Base-by-base conservation (phyloP, 1,284 basidiomycete genomes). In the Trametes polyzona region DNA sequence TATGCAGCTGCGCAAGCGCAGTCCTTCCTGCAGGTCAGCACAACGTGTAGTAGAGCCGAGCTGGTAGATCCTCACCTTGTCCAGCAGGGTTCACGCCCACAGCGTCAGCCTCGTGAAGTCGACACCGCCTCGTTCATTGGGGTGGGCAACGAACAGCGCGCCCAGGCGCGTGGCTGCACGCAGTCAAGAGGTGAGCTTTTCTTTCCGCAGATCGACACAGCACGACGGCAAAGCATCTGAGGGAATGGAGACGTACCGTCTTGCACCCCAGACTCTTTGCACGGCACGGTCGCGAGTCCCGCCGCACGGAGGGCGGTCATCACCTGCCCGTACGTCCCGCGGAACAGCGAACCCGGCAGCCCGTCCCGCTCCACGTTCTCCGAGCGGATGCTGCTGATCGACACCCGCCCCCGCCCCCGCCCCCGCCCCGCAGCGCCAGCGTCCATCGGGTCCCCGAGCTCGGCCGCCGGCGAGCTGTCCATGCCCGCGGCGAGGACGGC, bases 271-370 rank as follows among this genome's bases (percentile, higher is more conserved):
- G 68, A 68, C 49, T 70, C 76, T 14, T 67, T 58, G 53, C 75
- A 82, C 7, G 73, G 74, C n/a, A 69, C 71, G 17, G 73, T 71
- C 40, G 69, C 71, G 56, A 81, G 69, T 44, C 80, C 78, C 1
- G 77, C 79, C 12, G 63, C 69, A 46, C 73, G 67, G 36, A 81
- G 69, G 12, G 80, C 79, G 30, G 70, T 60, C 68, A 76, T 74
- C 56, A 82, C 67, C 68, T 81, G 80, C 10, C 80, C 78, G 62
- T 79, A 82, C 29, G 80, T 81, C 33, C 79, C 79, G 32, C 74
- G 73, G 65, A 77, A 82, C 50, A 82, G 65, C 62, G 64, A 62
- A 52, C 63, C 65, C 44, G 63, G 61, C 51, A 41, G 26, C 29
- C 58, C 62, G 49, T 41, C 35, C 33, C 61, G 52, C 52, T 52